Base-by-base conservation (phyloP, 805 yeast species). In the Candida adriatica region DNA sequence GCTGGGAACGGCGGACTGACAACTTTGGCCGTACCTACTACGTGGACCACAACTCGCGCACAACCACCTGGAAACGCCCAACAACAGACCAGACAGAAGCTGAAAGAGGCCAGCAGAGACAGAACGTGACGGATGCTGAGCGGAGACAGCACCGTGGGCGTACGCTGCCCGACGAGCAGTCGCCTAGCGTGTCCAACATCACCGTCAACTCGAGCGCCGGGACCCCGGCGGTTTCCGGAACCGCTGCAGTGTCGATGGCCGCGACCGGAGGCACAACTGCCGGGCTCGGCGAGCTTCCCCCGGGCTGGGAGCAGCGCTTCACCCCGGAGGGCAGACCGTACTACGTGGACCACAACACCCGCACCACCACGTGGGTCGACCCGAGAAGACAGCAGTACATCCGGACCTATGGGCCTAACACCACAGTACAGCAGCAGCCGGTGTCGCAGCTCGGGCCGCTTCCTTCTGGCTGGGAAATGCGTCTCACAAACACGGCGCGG, bases 381-480 rank as follows among this genome's bases (percentile, higher is more conserved):
- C 99, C 99, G 44, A 76, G 99, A 62, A 78, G 98, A 61, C 98
- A 92, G 62, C 99, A 92, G 64, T 92, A 86, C 59, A 92, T 92
- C 49, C 81, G 96, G 57, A 86, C 94, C 40, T 87, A 83, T 58
- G 97, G 96, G 17, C 88, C 73, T 61, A 68, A 70, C 41, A 81
- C 95, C 5, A 86, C 96, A 14, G 86, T 90, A 46, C 96, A 88
- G 63, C 97, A 92, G 50, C 98, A 92, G 65, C 95, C 97, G 18
- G 95, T 92, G 9, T 82, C 95, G 26, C 97, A 94, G 55, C 70
- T 92, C 59, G 98, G 98, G 13, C 98, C 98, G 33, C 68, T 92
- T 53, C 99, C 99, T 29, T 77, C 90, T 33, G 99, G 99, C 33
- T 92, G 99, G 99, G 99, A 92, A 66, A 92, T 92, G 99, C 82